Evolutionary conservation across 768 basidiomycete genomes (phyloP).

Genomic region (Hygrophoropsis aurantiaca): DNA sequence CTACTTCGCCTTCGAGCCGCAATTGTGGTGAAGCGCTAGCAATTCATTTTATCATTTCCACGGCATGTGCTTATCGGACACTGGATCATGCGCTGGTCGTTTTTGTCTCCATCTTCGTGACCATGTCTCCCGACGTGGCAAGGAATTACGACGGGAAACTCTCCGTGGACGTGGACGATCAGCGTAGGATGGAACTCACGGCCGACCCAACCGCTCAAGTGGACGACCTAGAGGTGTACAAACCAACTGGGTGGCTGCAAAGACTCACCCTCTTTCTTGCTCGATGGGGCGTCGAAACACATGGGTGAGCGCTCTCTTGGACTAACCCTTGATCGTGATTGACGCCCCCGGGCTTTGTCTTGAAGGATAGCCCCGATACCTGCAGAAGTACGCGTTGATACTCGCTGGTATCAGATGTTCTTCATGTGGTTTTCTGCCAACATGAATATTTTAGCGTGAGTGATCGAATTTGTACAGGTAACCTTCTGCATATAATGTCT

Average conservation of each 20-base stretch:
- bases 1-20: too few species aligned
- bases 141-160: too few species aligned
- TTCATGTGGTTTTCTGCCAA: slow-evolving; percentile 53
- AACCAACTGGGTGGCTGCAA: slow-evolving; percentile 10
- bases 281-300: slow-evolving; percentile 40
- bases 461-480: background rate
- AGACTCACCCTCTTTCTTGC: slow-evolving; percentile 27
- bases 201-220: too few species aligned
- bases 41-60: too few species aligned
- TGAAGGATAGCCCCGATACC: slow-evolving; percentile 40
- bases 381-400: slow-evolving; percentile 35
- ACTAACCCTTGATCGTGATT: background rate
- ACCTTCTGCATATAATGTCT: background rate
- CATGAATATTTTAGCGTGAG: slow-evolving; percentile 44
- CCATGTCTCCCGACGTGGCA: too few species aligned
- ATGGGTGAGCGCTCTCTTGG: slow-evolving; percentile 27
- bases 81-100: too few species aligned
- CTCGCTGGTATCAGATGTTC: slow-evolving; percentile 45
- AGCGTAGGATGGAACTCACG: too few species aligned
- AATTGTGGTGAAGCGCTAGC: too few species aligned
- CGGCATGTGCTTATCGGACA: too few species aligned
- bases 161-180: too few species aligned
- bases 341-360: background rate
- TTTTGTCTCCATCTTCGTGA: too few species aligned
- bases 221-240: background rate